phyloP scores from a whole-genome alignment of 2,329 filamentous ascomycete species.

The Paraphoma chrysanthemicola region DNA sequence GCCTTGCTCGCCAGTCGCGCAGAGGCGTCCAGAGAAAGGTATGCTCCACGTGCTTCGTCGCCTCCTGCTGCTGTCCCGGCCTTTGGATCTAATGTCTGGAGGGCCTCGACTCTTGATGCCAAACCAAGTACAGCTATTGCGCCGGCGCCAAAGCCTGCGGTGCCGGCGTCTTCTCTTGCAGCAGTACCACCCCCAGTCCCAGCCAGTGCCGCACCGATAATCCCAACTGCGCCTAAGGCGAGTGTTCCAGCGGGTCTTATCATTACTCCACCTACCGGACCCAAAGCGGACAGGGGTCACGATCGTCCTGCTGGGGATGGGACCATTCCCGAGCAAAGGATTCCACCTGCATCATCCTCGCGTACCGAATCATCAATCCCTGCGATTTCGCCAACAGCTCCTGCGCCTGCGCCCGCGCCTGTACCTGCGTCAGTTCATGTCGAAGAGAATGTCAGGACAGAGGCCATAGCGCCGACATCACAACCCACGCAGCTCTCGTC shows the following conservation, averaged over 20 bases:
- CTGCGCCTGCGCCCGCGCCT: slow-evolving; percentile 12
- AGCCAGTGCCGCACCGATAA: slow-evolving; percentile 5
- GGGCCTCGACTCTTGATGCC: slow-evolving; percentile 45
- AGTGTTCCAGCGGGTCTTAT: slow-evolving; percentile 47
- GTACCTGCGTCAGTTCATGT: slow-evolving; percentile 6
- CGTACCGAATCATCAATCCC: slow-evolving; percentile 23
- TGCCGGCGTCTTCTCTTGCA: slow-evolving; percentile 23
- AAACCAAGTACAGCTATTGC: slow-evolving; percentile 33
- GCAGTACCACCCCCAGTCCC: slow-evolving; percentile 29
- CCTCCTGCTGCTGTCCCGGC: slow-evolving; percentile 64
- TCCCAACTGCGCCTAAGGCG: slow-evolving; percentile 38
- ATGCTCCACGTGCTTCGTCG: slow-evolving; percentile 57
- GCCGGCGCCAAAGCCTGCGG: slow-evolving; percentile 37
- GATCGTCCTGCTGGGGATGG: slow-evolving; percentile 35
- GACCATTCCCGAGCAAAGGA: slow-evolving; percentile 26
- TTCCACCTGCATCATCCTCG: slow-evolving; percentile 17
- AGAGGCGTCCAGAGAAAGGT: slow-evolving; percentile 55
- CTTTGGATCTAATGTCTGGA: slow-evolving; percentile 59
- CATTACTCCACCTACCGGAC: slow-evolving; percentile 49
- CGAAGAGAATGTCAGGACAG: slow-evolving; percentile 6
- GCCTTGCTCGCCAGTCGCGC: slow-evolving; percentile 54
- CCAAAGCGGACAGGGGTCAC: slow-evolving; percentile 45
- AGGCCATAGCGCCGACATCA: slow-evolving; percentile 19
- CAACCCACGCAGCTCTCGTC: slow-evolving; percentile 2
- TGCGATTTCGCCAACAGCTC: slow-evolving; percentile 12